Evolutionary conservation across 345 rosid genomes (phyloP).

Genomic region (Dipteronia sinensis): DNA sequence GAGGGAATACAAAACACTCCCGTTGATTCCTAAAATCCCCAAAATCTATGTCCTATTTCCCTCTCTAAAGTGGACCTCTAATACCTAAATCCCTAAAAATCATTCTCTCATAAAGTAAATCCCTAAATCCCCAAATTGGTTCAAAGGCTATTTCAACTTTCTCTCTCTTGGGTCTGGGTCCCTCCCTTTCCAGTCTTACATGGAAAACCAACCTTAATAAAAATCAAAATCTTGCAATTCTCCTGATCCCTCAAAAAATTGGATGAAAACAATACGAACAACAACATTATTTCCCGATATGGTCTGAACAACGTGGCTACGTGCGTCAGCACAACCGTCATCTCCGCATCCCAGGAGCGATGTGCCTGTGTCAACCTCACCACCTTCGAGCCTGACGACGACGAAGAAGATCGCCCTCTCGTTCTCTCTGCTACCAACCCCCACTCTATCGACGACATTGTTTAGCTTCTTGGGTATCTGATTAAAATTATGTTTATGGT

Average conservation of each 20-base stretch:
- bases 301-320: slow-evolving; percentile 56
- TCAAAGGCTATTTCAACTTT: too few relatives aligned
- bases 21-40: too few relatives aligned
- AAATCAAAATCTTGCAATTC: background rate
- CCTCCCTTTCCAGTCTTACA: too few relatives aligned
- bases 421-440: slow-evolving; percentile 37
- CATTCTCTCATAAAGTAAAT: too few relatives aligned
- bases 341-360: slow-evolving; percentile 85
- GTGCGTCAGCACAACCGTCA: slow-evolving; percentile 73
- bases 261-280: slow-evolving; percentile 17
- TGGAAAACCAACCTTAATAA: background rate
- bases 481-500: background rate
- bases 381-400: slow-evolving; percentile 70
- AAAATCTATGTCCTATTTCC: too few relatives aligned
- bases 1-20: too few relatives aligned
- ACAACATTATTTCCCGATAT: slow-evolving; percentile 41
- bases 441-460: slow-evolving; percentile 22
- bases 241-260: background rate
- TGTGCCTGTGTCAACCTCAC: slow-evolving; percentile 80
- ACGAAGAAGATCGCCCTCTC: slow-evolving; percentile 55
- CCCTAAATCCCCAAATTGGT: too few relatives aligned
- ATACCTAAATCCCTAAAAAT: too few relatives aligned
- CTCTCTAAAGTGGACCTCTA: too few relatives aligned
- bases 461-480: background rate
- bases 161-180: too few relatives aligned